Conservation (phyloP, 2,329 filamentous ascomycete species). For the Penicillium sp. region DNA sequence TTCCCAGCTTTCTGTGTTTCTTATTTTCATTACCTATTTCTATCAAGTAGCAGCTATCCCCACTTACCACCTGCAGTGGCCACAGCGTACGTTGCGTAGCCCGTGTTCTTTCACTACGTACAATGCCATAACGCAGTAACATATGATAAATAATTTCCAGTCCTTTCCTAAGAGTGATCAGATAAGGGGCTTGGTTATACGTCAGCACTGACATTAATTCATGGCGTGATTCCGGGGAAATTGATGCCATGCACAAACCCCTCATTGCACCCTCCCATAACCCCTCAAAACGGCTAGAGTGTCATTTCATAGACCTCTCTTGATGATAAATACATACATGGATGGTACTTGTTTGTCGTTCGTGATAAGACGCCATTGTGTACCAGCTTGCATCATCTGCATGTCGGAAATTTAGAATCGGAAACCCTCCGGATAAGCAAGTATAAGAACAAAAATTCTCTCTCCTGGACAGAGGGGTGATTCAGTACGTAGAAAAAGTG, state of each 20-base stretch:
- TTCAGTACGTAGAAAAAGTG: not conserved
- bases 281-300: not conserved
- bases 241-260: constrained; percentile 2
- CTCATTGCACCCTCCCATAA: not conserved
- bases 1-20: too few relatives aligned
- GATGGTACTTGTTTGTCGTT: not conserved
- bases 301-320: not conserved
- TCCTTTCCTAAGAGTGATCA: not conserved
- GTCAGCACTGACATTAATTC: not conserved
- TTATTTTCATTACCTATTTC: too few relatives aligned
- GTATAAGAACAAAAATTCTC: not conserved
- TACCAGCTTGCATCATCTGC: constrained; percentile 2
- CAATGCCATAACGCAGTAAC: too few relatives aligned
- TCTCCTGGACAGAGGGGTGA: not conserved
- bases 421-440: not conserved
- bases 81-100: too few relatives aligned
- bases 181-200: not conserved
- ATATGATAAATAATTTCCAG: not conserved
- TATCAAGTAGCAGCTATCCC: too few relatives aligned
- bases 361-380: constrained; percentile 8
- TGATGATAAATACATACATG: not conserved
- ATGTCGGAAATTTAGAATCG: not conserved
- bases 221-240: constrained; percentile 1
- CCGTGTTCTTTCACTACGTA: too few relatives aligned
- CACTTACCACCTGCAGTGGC: too few relatives aligned